A percentile compares a stretch with the other conserved stretches of the same genome.
These are phyloP conservation scores for Alloteropsis semialata DNA, from an alignment of 176 grass and related monocot species.

Conservation along the genomic window DNA sequence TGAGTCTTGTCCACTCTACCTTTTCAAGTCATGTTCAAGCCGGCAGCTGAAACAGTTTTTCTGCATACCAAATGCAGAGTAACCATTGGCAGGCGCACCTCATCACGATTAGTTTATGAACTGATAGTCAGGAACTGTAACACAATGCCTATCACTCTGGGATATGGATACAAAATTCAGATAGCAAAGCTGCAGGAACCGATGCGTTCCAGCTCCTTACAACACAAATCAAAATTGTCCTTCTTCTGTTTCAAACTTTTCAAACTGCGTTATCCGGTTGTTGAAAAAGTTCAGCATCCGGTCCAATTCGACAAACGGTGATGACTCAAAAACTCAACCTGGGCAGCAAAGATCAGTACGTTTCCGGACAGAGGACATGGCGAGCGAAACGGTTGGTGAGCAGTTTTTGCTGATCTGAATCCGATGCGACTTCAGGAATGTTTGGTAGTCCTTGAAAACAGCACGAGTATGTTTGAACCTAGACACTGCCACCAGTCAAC, in stretches of 20 bases:
- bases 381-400: background rate
- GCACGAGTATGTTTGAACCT: conserved; percentile 1
- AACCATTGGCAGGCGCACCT: background rate
- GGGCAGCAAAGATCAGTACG: background rate
- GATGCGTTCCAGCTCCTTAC: background rate
- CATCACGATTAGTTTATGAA: background rate
- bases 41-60: background rate
- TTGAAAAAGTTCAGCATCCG: background rate
- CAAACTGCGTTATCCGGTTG: background rate
- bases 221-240: background rate
- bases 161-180: background rate
- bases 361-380: background rate
- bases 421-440: background rate
- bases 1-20: background rate
- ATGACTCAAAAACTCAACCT: background rate
- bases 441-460: background rate
- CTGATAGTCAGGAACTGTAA: background rate
- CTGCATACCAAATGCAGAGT: background rate
- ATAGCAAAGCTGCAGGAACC: background rate
- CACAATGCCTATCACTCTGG: background rate
- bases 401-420: background rate
- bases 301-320: background rate
- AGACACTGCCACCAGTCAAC: background rate
- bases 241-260: background rate
- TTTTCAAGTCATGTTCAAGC: background rate